phyloP scores from a whole-genome alignment of 2,329 filamentous ascomycete genomes.

The Aureobasidium lini region DNA sequence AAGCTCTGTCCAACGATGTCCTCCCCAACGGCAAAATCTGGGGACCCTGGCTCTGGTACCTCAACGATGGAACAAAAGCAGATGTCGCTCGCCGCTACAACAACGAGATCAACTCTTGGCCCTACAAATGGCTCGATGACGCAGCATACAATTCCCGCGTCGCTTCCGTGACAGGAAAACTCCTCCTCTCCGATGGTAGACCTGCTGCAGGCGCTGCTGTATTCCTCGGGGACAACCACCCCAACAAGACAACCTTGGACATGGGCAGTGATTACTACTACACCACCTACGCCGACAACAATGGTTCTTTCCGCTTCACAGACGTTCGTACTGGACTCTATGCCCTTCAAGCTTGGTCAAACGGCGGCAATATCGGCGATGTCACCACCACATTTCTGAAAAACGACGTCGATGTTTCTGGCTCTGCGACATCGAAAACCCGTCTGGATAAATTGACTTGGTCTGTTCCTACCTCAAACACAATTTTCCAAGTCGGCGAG shows the following conservation, averaged over 20 bases:
- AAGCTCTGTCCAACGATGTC: conserved; percentile 30
- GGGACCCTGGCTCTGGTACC: conserved; percentile 35
- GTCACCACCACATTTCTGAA: conserved; percentile 2
- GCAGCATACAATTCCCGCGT: conserved; percentile 5
- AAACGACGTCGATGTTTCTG: conserved; percentile 3
- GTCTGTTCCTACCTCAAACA: neutral
- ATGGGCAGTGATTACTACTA: conserved; percentile 11
- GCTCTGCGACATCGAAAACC: neutral
- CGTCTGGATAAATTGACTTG: neutral
- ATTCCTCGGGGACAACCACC: conserved; percentile 8
- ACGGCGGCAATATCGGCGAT: conserved; percentile 7
- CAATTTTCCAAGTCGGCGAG: conserved; percentile 13
- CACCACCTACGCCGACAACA: conserved; percentile 12
- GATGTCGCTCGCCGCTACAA: conserved; percentile 3
- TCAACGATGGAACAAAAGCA: conserved; percentile 16
- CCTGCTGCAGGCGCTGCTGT: conserved; percentile 11
- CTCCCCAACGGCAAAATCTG: conserved; percentile 31
- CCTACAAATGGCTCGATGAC: conserved; percentile 13
- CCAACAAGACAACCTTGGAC: conserved; percentile 1
- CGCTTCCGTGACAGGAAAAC: neutral
- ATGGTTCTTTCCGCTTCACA: conserved; percentile 5
- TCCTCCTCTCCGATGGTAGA: conserved; percentile 11
- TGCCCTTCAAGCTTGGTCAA: conserved; percentile 13
- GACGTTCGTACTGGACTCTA: conserved; percentile 11
- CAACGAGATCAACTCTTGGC: conserved; percentile 10